Base-by-base conservation (phyloP, 768 basidiomycete species). In the Pholiota molesta region DNA sequence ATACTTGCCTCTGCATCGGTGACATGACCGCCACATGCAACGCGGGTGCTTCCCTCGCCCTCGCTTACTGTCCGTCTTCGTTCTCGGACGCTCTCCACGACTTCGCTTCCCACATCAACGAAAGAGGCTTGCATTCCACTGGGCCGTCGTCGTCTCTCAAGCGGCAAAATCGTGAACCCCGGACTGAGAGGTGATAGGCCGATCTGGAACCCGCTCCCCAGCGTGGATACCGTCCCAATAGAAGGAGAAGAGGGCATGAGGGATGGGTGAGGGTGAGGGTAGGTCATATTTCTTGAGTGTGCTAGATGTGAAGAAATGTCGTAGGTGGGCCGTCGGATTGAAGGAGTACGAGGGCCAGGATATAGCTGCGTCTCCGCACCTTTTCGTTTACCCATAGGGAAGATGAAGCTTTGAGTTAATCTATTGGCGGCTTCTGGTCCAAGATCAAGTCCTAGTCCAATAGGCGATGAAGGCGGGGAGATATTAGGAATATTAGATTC, bases 161-260 rank as follows among this genome's bases (percentile, higher is more conserved):
- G 72, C 21, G 88, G 88, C 56, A 86, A 78, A 51, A 90, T 81
- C n/a, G 82, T 79, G 66, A 92, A 92, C n/a, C 91, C 91, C 33
- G 91, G 91, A 67, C 88, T 90, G 58, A 88, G 75, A 16, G 91
- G 88, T 26, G 89, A 90, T 42, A 92, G 69, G 5, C 91, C 91
- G 65, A 92, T 91, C 66, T 88, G 86, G 75, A 92, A 86, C 7
- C 89, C 91, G 4, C 77, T 65, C 14, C 81, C 78, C 19, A 83
- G 65, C 10, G 77, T 70, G 1, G 79, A 73, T 7, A 77, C 76
- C 28, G 78, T 70, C 54, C 77, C 75, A 11, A 77, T 71, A 26
- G 75, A 73, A n/a, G 76, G 73, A 44, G 77, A 71, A 10, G 68
- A 63, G 56, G 23, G 62, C 59, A 62, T 72, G 69, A 26, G 33